phyloP scores from a whole-genome alignment of 441 rosid genomes.

The Arabidopsis hybrid region DNA sequence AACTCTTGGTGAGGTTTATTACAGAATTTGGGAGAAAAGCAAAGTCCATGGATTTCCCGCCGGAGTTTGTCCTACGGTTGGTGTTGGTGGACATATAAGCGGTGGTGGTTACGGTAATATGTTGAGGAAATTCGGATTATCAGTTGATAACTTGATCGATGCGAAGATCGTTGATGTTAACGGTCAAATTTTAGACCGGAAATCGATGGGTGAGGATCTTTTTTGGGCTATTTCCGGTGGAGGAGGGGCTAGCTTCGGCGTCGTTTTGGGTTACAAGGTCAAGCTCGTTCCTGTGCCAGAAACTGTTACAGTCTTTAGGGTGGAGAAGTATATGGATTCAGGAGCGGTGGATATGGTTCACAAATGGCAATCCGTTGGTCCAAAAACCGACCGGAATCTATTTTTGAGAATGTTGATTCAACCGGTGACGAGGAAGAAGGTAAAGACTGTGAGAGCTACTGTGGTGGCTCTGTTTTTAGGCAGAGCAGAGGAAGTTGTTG shows the following conservation, averaged over 20 bases:
- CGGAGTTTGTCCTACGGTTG: conserved; percentile 68
- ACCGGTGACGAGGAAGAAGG: conserved; percentile 45
- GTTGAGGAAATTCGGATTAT: conserved; percentile 61
- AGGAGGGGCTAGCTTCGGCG: conserved; percentile 74
- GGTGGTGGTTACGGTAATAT: conserved; percentile 72
- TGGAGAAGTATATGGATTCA: conserved; percentile 45
- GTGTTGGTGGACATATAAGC: conserved; percentile 75
- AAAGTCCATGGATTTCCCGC: conserved; percentile 64
- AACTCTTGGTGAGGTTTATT: conserved; percentile 62
- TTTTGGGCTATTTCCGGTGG: conserved; percentile 84
- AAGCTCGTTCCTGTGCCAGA: conserved; percentile 65
- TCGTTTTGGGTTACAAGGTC: conserved; percentile 57
- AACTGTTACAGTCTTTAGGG: conserved; percentile 57
- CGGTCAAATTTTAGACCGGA: conserved; percentile 55
- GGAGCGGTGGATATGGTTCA: conserved; percentile 53
- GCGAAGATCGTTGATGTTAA: conserved; percentile 64
- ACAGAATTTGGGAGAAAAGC: conserved; percentile 53
- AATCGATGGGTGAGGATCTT: conserved; percentile 72
- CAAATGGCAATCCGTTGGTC: conserved; percentile 58
- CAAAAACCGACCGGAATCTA: conserved; percentile 46
- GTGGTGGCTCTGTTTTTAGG: conserved; percentile 56
- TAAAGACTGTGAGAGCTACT: conserved; percentile 49
- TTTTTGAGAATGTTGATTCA: conserved; percentile 65
- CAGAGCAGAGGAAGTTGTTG: conserved; percentile 44
- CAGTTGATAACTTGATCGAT: conserved; percentile 59